Percentiles rank a stretch among this genome's conserved stretches.
Evolutionary conservation across 2,329 filamentous ascomycete genomes (phyloP).

Genomic region (Neurospora sp.): DNA sequence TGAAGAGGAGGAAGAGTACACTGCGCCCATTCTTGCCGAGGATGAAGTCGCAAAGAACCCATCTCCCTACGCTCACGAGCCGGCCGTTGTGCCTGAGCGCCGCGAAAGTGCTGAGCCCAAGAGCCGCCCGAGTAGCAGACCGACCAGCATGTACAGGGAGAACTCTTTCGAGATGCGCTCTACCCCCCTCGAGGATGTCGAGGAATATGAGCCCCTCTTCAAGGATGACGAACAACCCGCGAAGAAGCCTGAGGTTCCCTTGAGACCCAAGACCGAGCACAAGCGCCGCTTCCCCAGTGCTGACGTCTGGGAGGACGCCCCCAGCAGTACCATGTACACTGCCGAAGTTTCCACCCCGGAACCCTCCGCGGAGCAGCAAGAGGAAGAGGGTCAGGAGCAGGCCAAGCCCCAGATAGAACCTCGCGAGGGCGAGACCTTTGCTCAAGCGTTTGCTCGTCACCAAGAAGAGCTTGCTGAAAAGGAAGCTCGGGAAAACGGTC

Average conservation of each 20-base stretch:
- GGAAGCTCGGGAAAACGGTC: slow-evolving; percentile 30
- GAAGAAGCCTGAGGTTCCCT: slow-evolving; percentile 27
- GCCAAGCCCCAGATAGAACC: slow-evolving; percentile 18
- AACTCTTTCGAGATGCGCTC: slow-evolving; percentile 45
- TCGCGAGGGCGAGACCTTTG: slow-evolving; percentile 43
- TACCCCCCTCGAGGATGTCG: slow-evolving; percentile 75
- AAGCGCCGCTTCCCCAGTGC: slow-evolving; percentile 79
- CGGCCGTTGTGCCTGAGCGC: slow-evolving; percentile 68
- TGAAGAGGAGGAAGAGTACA: slow-evolving; percentile 51
- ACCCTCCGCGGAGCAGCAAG: slow-evolving; percentile 23
- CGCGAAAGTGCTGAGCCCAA: slow-evolving; percentile 48
- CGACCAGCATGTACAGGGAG: slow-evolving; percentile 52
- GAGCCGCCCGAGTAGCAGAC: slow-evolving; percentile 56
- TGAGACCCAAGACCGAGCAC: slow-evolving; percentile 39
- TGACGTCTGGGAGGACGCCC: slow-evolving; percentile 95
- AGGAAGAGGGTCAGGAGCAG: slow-evolving; percentile 1
- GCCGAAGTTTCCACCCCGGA: slow-evolving; percentile 82
- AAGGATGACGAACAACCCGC: slow-evolving; percentile 56
- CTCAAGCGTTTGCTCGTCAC: slow-evolving; percentile 55
- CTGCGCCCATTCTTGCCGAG: slow-evolving; percentile 74
- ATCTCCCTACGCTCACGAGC: slow-evolving; percentile 58
- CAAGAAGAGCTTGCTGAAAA: slow-evolving; percentile 57
- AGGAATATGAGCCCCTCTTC: slow-evolving; percentile 93
- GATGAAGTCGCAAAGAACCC: slow-evolving; percentile 77
- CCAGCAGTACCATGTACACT: slow-evolving; percentile 68